Evolutionary conservation across 2,329 filamentous ascomycete genomes (phyloP).

Genomic region (Cladophialophora bantiana): DNA sequence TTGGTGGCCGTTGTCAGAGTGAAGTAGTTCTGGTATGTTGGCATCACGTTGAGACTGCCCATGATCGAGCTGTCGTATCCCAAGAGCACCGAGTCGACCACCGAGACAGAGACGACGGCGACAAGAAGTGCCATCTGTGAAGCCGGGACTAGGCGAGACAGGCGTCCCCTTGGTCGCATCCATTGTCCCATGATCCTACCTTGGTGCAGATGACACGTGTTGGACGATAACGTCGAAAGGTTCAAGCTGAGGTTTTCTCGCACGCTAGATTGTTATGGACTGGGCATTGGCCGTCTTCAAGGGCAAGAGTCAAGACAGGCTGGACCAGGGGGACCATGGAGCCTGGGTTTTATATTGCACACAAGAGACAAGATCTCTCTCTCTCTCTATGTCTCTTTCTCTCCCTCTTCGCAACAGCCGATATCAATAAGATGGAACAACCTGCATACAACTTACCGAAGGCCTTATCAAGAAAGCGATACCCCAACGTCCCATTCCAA

Average conservation of each 20-base stretch:
- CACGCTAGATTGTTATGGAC: not conserved
- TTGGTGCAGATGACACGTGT: not conserved
- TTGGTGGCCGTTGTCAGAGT: constrained; percentile 45
- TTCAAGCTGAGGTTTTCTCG: not conserved
- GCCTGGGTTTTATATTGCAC: not conserved
- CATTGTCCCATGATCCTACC: constrained; percentile 13
- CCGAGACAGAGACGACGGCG: constrained; percentile 40
- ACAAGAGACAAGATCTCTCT: not conserved
- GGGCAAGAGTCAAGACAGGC: not conserved
- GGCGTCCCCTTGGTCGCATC: constrained; percentile 4
- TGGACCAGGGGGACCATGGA: not conserved
- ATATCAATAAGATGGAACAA: constrained; percentile 3
- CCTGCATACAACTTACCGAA: constrained; percentile 1
- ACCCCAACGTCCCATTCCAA: not conserved
- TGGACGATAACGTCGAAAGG: not conserved
- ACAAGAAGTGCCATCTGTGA: constrained; percentile 21
- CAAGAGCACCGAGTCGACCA: constrained; percentile 42
- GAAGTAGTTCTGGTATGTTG: constrained; percentile 46
- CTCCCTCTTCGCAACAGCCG: not conserved
- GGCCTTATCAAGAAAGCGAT: not conserved
- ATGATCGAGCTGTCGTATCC: constrained; percentile 48
- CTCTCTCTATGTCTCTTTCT: not conserved
- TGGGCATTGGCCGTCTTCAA: not conserved
- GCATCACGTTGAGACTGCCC: constrained; percentile 48
- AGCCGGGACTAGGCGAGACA: constrained; percentile 21